phyloP scores from a whole-genome alignment of 176 grass and related monocot genomes.

The Carex kokanica region DNA sequence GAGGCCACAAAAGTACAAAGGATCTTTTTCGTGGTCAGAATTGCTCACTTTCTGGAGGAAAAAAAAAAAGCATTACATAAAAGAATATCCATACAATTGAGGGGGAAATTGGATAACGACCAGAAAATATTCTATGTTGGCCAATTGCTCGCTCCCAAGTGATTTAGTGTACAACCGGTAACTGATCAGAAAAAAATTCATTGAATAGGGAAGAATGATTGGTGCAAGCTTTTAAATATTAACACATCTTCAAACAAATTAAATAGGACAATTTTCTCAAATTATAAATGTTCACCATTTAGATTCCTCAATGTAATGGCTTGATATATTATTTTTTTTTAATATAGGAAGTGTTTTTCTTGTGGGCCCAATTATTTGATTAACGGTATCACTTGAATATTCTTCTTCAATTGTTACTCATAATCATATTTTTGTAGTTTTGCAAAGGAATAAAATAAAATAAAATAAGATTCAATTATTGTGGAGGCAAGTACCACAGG shows the following conservation, averaged over 20 bases:
- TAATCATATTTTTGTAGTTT: neutral
- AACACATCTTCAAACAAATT: neutral
- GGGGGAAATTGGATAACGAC: neutral
- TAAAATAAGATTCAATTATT: neutral
- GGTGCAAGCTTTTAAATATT: neutral
- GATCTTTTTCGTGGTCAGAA: slow-evolving; percentile 11
- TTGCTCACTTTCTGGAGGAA: neutral
- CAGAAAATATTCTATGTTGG: neutral
- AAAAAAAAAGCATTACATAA: no score
- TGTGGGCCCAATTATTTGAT: neutral
- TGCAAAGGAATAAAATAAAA: neutral
- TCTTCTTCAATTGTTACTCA: neutral
- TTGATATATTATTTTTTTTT: neutral
- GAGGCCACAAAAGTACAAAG: neutral
- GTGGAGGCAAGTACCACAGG: neutral
- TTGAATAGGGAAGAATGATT: neutral
- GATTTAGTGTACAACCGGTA: neutral
- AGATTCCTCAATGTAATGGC: neutral
- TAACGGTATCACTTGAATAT: neutral
- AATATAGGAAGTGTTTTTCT: neutral
- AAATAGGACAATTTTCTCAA: neutral
- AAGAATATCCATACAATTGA: neutral
- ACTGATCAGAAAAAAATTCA: no score
- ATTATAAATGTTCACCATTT: neutral
- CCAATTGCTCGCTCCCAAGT: neutral